Evolutionary conservation across 192 early-diverging fungal genomes (phyloP), one percentile per base, ranked within the genome.

Genomic region (Mortierella antarctica): DNA sequence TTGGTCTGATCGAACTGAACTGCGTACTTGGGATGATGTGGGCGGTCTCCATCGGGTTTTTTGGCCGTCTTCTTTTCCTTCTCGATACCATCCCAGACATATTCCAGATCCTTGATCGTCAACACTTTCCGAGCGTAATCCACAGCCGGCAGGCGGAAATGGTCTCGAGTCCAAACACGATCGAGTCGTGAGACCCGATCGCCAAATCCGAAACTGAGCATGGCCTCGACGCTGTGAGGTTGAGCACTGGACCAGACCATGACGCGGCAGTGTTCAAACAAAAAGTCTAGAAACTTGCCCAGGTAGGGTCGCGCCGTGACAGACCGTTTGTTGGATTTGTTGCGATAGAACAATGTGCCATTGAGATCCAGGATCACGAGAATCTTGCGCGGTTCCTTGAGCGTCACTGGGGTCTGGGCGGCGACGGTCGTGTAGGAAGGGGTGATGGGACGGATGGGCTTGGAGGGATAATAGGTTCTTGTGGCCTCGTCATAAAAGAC

Each of bases 231-330:
- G 59, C 82, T 93, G 1, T 67, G 54, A 13, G 87, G 86, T 47
- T 87, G 87, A 0, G 93, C 91, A 10, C 91, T 91, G 51, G 89
- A 91, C 93, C 93, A 94, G 4, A 94, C 86, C 89, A 93, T 91
- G 17, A 94, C 92, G 7, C 75, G 71, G 85, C 92, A 94, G 61
- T 87, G 67, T 8, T 62, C 57, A 57, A 92, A 84, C 0, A 89
- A 58, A 71, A 89, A 94, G 20, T 85, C 62, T 21, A 93, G 67
- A 56, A 94, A 94, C 2, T 74, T 61, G 1, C 57, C 23, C n/a
- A 90, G 67, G 65, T 88, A 61, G 0, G 93, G 93, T 2, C 93
- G 87, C 2, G 80, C 31, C 8, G 76, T 81, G 21, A 88, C 79
- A n/a, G 52, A 31, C 44, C 81, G 57, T 13, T 66, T 72, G 54